phyloP scores from a whole-genome alignment of 1,284 basidiomycete species.

The Calocybe gambosa region DNA sequence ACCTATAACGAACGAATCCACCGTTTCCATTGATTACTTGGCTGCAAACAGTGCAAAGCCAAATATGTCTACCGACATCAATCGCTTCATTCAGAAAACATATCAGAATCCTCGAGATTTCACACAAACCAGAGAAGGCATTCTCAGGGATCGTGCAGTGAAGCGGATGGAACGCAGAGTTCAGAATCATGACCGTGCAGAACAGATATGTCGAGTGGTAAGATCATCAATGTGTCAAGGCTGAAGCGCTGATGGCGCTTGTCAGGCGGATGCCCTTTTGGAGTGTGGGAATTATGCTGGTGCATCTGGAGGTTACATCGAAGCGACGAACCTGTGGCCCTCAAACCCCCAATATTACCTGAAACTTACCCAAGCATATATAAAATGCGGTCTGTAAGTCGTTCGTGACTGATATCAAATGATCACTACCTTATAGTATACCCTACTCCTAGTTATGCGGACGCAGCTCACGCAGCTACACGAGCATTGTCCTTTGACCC shows the following conservation, averaged over 20 bases:
- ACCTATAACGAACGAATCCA: too few relatives aligned
- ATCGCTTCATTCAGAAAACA: conserved; percentile 9
- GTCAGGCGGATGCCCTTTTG: conserved; percentile 27
- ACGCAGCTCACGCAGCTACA: conserved; percentile 36
- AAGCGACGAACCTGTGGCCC: conserved; percentile 26
- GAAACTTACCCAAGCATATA: conserved; percentile 34
- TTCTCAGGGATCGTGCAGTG: conserved; percentile 13
- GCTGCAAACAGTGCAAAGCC: too few relatives aligned
- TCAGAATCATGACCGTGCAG: conserved; percentile 15
- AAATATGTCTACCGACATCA: conserved; percentile 12
- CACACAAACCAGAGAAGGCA: conserved; percentile 10
- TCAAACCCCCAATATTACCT: conserved; percentile 33
- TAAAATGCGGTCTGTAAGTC: conserved; percentile 35
- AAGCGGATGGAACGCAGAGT: conserved; percentile 15
- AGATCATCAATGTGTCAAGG: background rate
- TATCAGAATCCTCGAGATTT: conserved; percentile 9
- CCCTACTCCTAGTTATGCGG: conserved; percentile 29
- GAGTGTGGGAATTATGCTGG: conserved; percentile 23
- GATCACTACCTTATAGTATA: background rate
- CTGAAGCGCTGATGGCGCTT: background rate
- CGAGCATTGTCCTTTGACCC: conserved; percentile 36
- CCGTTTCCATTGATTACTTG: too few relatives aligned
- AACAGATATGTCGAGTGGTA: conserved; percentile 15
- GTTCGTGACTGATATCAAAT: background rate
- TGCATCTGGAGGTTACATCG: conserved; percentile 26